Evolutionary conservation across 176 grass and related monocot genomes (phyloP).

Genomic region (sorghum (Sorghum bicolor)): DNA sequence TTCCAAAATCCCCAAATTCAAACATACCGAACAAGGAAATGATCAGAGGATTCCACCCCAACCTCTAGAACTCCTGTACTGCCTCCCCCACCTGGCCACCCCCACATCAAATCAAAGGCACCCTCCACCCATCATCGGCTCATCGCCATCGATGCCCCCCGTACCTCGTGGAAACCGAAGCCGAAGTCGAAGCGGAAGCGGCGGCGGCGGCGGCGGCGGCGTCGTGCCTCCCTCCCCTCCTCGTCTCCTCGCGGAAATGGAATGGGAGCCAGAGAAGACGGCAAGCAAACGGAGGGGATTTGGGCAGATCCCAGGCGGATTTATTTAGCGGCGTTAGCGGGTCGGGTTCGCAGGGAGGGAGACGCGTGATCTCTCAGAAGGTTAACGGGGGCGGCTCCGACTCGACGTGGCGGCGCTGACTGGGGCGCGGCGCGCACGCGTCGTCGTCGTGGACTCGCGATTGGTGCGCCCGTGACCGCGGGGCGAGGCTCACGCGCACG

Average conservation of each 20-base stretch:
- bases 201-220: not conserved
- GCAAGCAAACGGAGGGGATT: conserved; percentile 30
- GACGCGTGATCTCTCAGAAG: not conserved
- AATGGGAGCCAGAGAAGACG: conserved; percentile 31
- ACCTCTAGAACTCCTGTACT: not conserved
- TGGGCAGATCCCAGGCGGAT: conserved; percentile 50
- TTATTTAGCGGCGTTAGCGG: conserved; percentile 34
- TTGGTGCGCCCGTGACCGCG: not conserved
- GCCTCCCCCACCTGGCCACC: not conserved
- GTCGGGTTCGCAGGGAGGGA: not conserved
- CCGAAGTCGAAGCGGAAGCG: not conserved
- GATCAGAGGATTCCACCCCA: not conserved
- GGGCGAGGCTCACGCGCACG: not conserved
- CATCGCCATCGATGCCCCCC: not conserved
- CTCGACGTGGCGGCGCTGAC: conserved; percentile 28
- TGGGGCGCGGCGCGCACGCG: conserved; percentile 5
- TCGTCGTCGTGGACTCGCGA: conserved; percentile 13
- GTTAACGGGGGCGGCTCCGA: conserved; percentile 6
- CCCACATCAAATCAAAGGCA: not conserved
- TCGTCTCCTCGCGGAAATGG: conserved; percentile 1
- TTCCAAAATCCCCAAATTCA: not conserved
- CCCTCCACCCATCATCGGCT: not conserved
- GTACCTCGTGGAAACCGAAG: not conserved
- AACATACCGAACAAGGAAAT: not conserved
- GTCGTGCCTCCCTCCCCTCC: not conserved